Conservation (phyloP, 2,329 filamentous ascomycete genomes). For the Corynespora cassiicola region DNA sequence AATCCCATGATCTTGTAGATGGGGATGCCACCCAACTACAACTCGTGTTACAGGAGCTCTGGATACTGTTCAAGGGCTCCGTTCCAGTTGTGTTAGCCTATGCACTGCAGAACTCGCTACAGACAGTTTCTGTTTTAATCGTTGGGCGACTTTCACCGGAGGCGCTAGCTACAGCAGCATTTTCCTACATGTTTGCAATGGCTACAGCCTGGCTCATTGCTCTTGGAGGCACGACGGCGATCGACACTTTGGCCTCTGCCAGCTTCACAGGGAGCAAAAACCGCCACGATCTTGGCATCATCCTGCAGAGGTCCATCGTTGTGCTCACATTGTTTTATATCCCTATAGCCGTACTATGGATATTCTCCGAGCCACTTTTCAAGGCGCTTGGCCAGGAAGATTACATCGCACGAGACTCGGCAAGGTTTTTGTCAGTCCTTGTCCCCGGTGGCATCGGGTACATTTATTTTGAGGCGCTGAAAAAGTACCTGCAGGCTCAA, state of each 20-base stretch:
- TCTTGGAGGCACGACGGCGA: slow-evolving; percentile 82
- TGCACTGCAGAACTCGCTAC: slow-evolving; percentile 82
- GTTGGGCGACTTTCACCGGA: slow-evolving; percentile 81
- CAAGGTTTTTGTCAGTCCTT: slow-evolving; percentile 74
- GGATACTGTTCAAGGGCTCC: slow-evolving; percentile 71
- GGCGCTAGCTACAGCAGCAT: slow-evolving; percentile 80
- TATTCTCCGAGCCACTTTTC: slow-evolving; percentile 77
- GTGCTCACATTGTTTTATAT: slow-evolving; percentile 76
- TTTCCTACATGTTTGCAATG: slow-evolving; percentile 95
- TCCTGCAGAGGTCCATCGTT: slow-evolving; percentile 78
- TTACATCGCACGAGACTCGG: slow-evolving; percentile 75
- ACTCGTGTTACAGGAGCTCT: slow-evolving; percentile 65
- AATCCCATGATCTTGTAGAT: slow-evolving; percentile 47
- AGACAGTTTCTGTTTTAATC: slow-evolving; percentile 82
- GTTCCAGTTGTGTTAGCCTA: slow-evolving; percentile 84
- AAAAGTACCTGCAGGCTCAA: slow-evolving; percentile 66
- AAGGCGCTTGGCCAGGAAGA: slow-evolving; percentile 77
- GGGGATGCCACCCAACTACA: slow-evolving; percentile 40
- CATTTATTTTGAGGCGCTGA: slow-evolving; percentile 83
- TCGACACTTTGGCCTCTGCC: slow-evolving; percentile 84
- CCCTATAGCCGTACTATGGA: slow-evolving; percentile 76
- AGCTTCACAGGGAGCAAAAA: slow-evolving; percentile 83
- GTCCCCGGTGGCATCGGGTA: slow-evolving; percentile 86
- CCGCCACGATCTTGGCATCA: slow-evolving; percentile 77
- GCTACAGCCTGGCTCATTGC: slow-evolving; percentile 86